Evolutionary conservation across 768 basidiomycete species (phyloP).

Genomic region (Termitomyces sp.): DNA sequence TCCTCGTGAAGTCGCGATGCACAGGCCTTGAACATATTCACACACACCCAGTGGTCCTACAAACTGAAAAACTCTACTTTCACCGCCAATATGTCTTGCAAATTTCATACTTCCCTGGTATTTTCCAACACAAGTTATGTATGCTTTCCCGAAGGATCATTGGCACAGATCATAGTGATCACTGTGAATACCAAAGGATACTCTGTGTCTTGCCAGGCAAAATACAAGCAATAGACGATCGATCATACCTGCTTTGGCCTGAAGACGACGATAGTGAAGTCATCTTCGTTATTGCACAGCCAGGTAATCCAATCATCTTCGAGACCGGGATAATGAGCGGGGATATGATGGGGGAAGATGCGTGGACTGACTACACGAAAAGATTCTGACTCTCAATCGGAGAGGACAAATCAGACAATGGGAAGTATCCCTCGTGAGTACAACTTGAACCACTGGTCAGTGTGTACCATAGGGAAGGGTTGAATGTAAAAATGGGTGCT

Average conservation of each 20-base stretch:
- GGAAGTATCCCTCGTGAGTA: no score
- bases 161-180: not conserved
- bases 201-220: constrained; percentile 1
- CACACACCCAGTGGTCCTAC: not conserved
- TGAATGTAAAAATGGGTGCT: no score
- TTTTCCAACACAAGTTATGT: no score
- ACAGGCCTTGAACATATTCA: not conserved
- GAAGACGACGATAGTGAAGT: not conserved
- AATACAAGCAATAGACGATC: not conserved
- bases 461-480: no score
- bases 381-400: no score
- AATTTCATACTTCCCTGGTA: no score
- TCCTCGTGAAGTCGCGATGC: not conserved
- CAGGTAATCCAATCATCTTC: not conserved
- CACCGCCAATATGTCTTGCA: not conserved
- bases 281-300: not conserved
- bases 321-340: not conserved
- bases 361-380: no score
- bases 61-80: not conserved
- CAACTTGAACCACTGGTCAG: no score
- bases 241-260: not conserved
- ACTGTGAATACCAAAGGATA: not conserved
- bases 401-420: no score
- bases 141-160: not conserved
- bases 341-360: constrained; percentile 6